Conservation (phyloP, 2,329 filamentous ascomycete species). For the Samsoniella hepiali region DNA sequence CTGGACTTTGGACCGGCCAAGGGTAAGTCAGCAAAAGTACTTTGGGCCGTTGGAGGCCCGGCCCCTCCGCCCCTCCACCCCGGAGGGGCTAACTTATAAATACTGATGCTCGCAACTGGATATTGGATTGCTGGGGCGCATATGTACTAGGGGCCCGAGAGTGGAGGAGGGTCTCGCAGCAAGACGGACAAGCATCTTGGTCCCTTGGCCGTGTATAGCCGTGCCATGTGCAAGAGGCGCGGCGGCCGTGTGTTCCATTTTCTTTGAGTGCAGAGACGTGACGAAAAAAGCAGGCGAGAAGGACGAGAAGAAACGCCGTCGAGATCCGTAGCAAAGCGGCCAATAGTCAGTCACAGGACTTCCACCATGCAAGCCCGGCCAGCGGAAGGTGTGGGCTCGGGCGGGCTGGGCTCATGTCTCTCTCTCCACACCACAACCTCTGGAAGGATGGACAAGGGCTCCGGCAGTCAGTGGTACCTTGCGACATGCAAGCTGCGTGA, state of each 20-base stretch:
- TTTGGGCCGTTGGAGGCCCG: conserved; percentile 13
- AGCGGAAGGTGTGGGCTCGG: neutral
- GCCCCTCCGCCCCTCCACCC: conserved; percentile 9
- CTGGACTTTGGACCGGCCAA: neutral
- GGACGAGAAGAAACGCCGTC: neutral
- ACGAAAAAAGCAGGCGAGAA: neutral
- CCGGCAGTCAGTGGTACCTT: conserved; percentile 16
- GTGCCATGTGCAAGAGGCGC: neutral
- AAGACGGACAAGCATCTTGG: neutral
- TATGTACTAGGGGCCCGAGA: neutral
- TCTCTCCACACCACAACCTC: conserved; percentile 1
- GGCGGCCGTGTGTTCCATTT: neutral
- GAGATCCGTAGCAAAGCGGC: conserved; percentile 11
- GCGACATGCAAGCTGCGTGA: neutral
- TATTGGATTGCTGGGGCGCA: conserved; percentile 2
- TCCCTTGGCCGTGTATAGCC: conserved; percentile 4
- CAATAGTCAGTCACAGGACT: neutral
- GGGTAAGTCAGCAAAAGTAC: neutral
- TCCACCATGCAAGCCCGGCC: neutral
- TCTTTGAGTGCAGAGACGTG: neutral
- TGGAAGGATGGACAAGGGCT: conserved; percentile 4
- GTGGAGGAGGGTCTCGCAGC: conserved; percentile 3
- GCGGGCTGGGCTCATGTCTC: neutral
- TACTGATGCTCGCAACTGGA: neutral
- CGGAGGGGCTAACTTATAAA: neutral